A percentile compares a stretch with the other conserved stretches of the same genome.
phyloP scores from a whole-genome alignment of 257 asterid species.

The Hygrophila difformis region DNA sequence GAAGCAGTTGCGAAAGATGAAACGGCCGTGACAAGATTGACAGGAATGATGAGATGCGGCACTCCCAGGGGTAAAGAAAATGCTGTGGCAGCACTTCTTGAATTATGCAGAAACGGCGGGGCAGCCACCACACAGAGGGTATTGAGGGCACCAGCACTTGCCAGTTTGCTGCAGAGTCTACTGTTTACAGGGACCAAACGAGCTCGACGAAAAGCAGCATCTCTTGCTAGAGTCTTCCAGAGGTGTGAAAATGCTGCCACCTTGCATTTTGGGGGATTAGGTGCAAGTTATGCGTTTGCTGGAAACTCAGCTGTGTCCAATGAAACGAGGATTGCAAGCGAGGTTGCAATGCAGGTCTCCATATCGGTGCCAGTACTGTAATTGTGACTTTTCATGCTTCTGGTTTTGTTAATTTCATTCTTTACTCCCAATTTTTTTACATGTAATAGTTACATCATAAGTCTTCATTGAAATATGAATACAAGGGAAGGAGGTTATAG shows the following conservation, averaged over 20 bases:
- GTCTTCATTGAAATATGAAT: slow-evolving; percentile 22
- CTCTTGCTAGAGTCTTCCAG: slow-evolving; percentile 79
- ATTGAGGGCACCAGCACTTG: slow-evolving; percentile 68
- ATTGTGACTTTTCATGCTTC: slow-evolving; percentile 7
- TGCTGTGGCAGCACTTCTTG: slow-evolving; percentile 85
- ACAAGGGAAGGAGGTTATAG: slow-evolving; percentile 24
- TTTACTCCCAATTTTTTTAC: slow-evolving; percentile 18
- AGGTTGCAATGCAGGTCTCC: slow-evolving; percentile 49
- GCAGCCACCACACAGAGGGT: slow-evolving; percentile 61
- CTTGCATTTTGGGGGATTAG: slow-evolving; percentile 45
- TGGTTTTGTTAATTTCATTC: slow-evolving; percentile 15
- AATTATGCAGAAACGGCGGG: slow-evolving; percentile 74
- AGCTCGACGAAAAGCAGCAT: slow-evolving; percentile 89
- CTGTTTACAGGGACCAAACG: slow-evolving; percentile 88
- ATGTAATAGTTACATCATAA: slow-evolving; percentile 22
- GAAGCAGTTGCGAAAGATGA: slow-evolving; percentile 68
- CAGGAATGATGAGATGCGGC: slow-evolving; percentile 78
- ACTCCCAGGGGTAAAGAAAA: slow-evolving; percentile 82
- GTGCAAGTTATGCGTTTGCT: slow-evolving; percentile 49
- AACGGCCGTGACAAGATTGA: slow-evolving; percentile 45
- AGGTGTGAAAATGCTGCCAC: slow-evolving; percentile 54
- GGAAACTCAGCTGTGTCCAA: slow-evolving; percentile 39
- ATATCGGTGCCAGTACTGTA: slow-evolving; percentile 78
- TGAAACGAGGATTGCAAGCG: slow-evolving; percentile 50
- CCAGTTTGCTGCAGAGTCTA: slow-evolving; percentile 56